Base-by-base conservation (phyloP, 2,329 filamentous ascomycete genomes). In the Knufia petricola region DNA sequence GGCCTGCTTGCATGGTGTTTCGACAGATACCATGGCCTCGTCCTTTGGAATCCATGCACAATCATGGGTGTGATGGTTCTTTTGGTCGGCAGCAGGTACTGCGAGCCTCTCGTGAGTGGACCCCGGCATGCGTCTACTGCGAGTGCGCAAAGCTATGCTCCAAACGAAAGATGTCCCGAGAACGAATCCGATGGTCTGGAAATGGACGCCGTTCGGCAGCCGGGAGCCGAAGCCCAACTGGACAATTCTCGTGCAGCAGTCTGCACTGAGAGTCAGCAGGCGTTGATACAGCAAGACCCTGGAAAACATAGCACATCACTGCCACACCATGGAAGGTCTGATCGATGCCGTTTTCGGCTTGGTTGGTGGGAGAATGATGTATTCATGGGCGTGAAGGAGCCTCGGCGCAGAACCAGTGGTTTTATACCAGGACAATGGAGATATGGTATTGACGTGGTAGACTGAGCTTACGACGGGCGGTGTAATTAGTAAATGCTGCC, bases 31-130 rank as follows among this genome's bases (percentile, higher is more conserved):
- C 38, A 38, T 8, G 26, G 50, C 1, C 4, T 56, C 1, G 34
- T 58, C 1, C 48, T 48, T 1, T 45, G 43, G 24, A 56, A 55
- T 21, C 55, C 55, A 28, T 58, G 55, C 34, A 53, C 54, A 8
- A 52, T 58, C 20, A 32, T 32, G 8, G 55, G 53, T 4, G 37
- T 48, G 1, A 36, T 41, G 19, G 28, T 40, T 2, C 28, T 57
- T 8, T 44, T 52, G 9, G 55, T 50, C 4, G 40, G 52, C 7
- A 55, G 55, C 30, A 32, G 37, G 39, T 34, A 52, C 34, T 53
- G 49, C 28, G 42, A 34, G 41, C 6, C 15, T 8, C 15, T 41
- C 12, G 19, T 41, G 38, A 6, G 13, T 8, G 6, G 28, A 37
- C 12, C 28, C 13, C 28, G 28, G 13, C 7, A 30, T 13, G 7